These are phyloP conservation scores for Hypseocharis bilobata DNA, from an alignment of 441 rosid species.

Conservation along the genomic window DNA sequence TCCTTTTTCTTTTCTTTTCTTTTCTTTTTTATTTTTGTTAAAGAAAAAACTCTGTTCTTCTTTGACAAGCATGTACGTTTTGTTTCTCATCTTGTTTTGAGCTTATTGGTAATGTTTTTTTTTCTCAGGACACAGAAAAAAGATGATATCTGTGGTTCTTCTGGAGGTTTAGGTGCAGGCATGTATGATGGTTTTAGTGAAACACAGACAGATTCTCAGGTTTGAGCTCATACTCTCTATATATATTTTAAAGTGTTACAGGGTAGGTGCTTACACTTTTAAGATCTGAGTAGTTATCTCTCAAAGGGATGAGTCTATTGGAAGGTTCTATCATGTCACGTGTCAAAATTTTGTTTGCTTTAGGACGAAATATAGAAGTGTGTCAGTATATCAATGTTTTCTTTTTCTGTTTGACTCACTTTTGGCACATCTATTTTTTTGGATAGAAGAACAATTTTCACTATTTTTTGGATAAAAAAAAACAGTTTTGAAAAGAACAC, in stretches of 20 bases:
- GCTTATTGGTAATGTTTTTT: background rate
- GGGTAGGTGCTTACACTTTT: slow-evolving; percentile 11
- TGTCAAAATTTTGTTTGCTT: background rate
- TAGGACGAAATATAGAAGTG: background rate
- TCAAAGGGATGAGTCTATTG: no score
- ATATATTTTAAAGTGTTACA: slow-evolving; percentile 13
- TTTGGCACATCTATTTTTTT: no score
- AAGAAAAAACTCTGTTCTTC: background rate
- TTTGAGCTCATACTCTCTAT: slow-evolving; percentile 28
- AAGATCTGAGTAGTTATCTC: background rate
- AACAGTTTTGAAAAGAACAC: no score
- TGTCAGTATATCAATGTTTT: background rate
- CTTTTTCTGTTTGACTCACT: no score
- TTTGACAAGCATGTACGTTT: background rate
- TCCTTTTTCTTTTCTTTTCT: no score
- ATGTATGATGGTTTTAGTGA: slow-evolving; percentile 67
- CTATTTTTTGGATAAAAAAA: no score
- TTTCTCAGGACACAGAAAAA: slow-evolving; percentile 39
- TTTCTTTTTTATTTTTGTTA: background rate
- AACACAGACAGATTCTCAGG: slow-evolving; percentile 98
- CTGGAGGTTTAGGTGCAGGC: slow-evolving; percentile 30
- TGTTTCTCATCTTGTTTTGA: background rate
- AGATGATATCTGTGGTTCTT: slow-evolving; percentile 33
- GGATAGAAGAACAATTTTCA: no score
- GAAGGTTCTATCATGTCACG: background rate